Base-by-base conservation (phyloP, 306 rosid species). In the Biancaea sappan region DNA sequence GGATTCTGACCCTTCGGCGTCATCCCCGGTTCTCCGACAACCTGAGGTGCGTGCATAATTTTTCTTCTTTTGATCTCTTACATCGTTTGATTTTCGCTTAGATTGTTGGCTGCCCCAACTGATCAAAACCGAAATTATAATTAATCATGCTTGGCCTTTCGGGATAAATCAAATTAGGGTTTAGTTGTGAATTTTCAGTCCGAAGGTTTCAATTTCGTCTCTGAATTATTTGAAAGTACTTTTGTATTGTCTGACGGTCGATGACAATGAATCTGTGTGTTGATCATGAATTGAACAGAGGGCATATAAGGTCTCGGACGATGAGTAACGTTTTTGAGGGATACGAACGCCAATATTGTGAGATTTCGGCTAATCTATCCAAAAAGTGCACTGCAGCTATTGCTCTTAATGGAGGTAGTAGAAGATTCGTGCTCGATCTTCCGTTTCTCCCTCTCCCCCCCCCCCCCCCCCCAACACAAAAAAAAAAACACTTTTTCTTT, bases 291-390 rank as follows among this genome's bases (percentile, higher is more conserved):
- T 71, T 69, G 66, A 62, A 31, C 80, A 76, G 73, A 74, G 79
- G 51, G 72, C 3, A 31, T 71, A 46, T 43, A 72, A 72, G 57
- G 64, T 66, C 40, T 31, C 50, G 78, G 68, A 88, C 73, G 72
- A 92, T 92, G 98, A 90, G 92, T 77, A 86, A 81, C 80, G 91
- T 88, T 32, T 92, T 92, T 61, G 96, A 90, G 74, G 89, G 96
- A 21, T 92, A 87, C 81, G 98, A 92, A 75, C 98, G 96, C 72
- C 90, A 85, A 24, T 92, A 90, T 86, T 90, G 96, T 65, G 96
- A 90, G 80, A 82, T 87, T 66, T 92, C 98, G 14, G 94, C 94
- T 22, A 92, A 85, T 84, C 83, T 92, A 54, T 78, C 81, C 2
- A 90, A 86, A 58, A 90, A 87, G 81, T 92, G 94, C 80, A 84